A percentile compares a stretch with the other conserved stretches of the same genome.
Conservation (phyloP, 148 eudicot genomes). For the Rhododendron ovatum region DNA sequence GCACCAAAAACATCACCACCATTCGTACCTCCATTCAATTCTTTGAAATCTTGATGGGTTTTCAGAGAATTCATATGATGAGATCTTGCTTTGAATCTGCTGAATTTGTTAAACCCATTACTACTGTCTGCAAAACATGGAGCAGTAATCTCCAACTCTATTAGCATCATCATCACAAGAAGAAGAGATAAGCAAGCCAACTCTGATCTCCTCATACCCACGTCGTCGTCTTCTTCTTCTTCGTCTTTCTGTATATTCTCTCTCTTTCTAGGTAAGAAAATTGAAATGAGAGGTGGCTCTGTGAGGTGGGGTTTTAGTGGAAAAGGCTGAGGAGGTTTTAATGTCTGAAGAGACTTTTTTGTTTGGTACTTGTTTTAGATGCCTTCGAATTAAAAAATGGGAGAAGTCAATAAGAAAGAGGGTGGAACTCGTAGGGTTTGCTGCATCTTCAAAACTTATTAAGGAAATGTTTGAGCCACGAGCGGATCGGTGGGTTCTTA, state of each 20-base stretch:
- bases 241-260: neutral
- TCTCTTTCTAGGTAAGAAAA: neutral
- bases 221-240: slow-evolving; percentile 10
- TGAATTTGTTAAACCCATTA: slow-evolving; percentile 21
- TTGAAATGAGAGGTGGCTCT: neutral
- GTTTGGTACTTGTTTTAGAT: neutral
- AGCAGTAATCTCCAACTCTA: slow-evolving; percentile 18
- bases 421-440: slow-evolving; percentile 20
- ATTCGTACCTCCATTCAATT: neutral
- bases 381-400: slow-evolving; percentile 22
- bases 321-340: neutral
- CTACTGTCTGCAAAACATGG: slow-evolving; percentile 28
- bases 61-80: neutral
- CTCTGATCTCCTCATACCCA: slow-evolving; percentile 32
- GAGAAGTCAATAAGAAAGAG: slow-evolving; percentile 14
- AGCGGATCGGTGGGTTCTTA: too few relatives aligned
- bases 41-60: slow-evolving; percentile 18
- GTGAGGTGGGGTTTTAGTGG: slow-evolving; percentile 7
- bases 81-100: slow-evolving; percentile 26
- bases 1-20: slow-evolving; percentile 47
- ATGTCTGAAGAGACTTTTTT: neutral
- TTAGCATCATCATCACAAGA: slow-evolving; percentile 38
- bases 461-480: too few relatives aligned
- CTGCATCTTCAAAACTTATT: slow-evolving; percentile 18
- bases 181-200: slow-evolving; percentile 32